Evolutionary conservation across 805 yeast genomes (phyloP), one percentile per base, ranked within the genome.

Genomic region (Komagataella pastoris): DNA sequence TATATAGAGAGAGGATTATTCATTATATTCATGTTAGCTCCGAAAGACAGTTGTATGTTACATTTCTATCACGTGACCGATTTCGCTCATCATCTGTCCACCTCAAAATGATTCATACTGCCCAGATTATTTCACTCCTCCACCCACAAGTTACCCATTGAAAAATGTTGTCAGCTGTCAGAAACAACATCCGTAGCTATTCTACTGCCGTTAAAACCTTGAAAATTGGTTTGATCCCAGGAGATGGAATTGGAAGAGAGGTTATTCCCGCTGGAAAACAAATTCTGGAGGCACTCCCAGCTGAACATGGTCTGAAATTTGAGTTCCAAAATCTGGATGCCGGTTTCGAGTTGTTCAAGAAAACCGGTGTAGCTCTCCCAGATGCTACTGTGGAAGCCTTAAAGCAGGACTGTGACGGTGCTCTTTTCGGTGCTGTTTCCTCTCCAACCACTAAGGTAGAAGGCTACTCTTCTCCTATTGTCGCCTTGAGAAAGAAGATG

Each of bases 391-490:
- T 93, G 36, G 80, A 80, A 44, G 72, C 79, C 8, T 80, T 93
- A 66, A 76, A 83, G 63, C 71, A 75, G 36, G 83, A 85, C 58
- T 93, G 99, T 70, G 96, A 93, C 62, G 98, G 97, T 73, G 99
- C 98, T 17, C 75, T 93, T 52, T 93, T 93, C 62, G 99, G 99
- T 60, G 96, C 99, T 53, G 99, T 93, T 52, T 88, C 89, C 49
- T 89, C 97, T 17, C 99, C 99, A 58, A 76, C 96, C 47, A 81
- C 83, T 60, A 89, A 89, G 71, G 98, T 93, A 48, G 93, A 78
- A 48, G 99, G 99, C 51, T 93, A 93, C 74, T 90, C 97, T 17
- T 91, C 98, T 30, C 99, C 99, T 59, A 91, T 93, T 67, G 99
- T 93, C 52, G 98, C 98, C n/a, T 76, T 93, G 64, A 85, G 99